Base-by-base conservation (phyloP, 2,329 filamentous ascomycete genomes). In the Fonsecaea erecta region DNA sequence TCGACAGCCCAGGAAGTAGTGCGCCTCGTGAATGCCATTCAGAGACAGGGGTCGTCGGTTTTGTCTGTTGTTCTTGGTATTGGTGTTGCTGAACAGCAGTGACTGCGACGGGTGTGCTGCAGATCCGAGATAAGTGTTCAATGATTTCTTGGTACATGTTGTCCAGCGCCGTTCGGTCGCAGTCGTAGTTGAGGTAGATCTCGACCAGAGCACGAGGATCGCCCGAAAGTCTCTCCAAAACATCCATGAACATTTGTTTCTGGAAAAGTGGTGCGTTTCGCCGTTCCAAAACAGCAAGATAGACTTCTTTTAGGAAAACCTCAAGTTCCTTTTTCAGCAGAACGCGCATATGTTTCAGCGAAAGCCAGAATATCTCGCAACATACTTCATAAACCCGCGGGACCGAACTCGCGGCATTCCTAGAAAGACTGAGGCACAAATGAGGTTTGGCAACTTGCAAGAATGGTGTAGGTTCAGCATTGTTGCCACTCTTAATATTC, bases 271-370 rank as follows among this genome's bases (percentile, higher is more conserved):
- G 94, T 0, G 94, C 93, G 65, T 88, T 93, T 68, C 90, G 88
- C 76, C 94, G 91, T 56, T 97, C 94, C 40, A 99, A 81, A 48
- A 98, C 92, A 0, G 93, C 90, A 4, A 99, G 82, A 75, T 99
- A 99, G 32, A 99, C 96, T 75, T 99, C 95, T 75, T 98, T 98
- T 65, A 99, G 79, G 75, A 99, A 98, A 0, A 99, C 94, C 77
- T 98, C 95, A 62, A 99, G 91, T 75, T 99, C 95, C 86, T 97
- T 96, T 88, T 99, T 99, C 78, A 99, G 90, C 68, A 93, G 90
- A 1, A 95, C 90, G 67, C 96, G 88, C 87, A 99, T 90, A 73
- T 92, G 90, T 76, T 96, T 96, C 51, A 97, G 81, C 89, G 97
- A 97, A 64, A 98, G 83, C 93, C 93, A 99, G 76, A 99, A 99